Conservation (phyloP, 2,329 filamentous ascomycete species). For the Botrytis hyacinthi region DNA sequence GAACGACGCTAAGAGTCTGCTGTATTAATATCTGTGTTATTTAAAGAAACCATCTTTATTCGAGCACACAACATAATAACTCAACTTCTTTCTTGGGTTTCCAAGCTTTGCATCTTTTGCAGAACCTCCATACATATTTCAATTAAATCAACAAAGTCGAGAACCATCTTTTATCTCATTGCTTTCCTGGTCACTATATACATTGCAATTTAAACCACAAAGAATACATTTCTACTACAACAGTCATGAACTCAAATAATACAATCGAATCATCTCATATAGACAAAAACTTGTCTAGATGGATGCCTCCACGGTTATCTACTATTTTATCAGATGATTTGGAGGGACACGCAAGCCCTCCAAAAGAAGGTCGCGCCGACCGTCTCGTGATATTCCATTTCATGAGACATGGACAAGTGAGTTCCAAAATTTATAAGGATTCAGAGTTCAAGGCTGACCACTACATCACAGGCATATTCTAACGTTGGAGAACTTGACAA, state of each 20-base stretch:
- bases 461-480: background rate
- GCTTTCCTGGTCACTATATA: background rate
- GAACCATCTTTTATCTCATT: background rate
- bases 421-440: background rate
- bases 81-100: background rate
- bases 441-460: accelerated
- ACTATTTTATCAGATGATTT: background rate
- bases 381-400: background rate
- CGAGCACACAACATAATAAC: accelerated
- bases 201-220: background rate
- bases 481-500: background rate
- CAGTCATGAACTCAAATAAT: background rate
- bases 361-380: background rate
- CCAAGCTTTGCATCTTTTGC: background rate
- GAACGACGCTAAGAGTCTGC: background rate
- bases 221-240: too few relatives aligned
- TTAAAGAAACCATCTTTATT: background rate
- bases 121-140: background rate
- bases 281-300: background rate
- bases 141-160: background rate
- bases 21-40: background rate
- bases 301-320: background rate
- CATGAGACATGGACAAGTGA: background rate
- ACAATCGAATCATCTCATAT: background rate
- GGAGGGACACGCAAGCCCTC: background rate